phyloP scores from a whole-genome alignment of 1,284 basidiomycete species.

The Fomitiporia mediterranea region DNA sequence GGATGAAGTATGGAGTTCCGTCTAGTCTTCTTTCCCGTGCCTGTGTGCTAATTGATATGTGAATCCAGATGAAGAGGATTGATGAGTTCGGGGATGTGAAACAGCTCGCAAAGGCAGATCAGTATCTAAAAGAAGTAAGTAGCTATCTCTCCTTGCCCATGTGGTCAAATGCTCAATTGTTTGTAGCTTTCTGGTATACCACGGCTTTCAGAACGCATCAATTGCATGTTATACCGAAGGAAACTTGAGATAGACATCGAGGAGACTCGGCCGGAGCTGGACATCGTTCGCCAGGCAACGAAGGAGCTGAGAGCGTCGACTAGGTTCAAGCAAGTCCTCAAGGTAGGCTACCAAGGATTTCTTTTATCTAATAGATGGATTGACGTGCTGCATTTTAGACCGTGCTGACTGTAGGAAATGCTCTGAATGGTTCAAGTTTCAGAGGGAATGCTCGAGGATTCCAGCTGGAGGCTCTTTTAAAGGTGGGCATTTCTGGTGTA shows the following conservation, averaged over 20 bases:
- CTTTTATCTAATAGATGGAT: not conserved
- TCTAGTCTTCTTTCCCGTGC: not conserved
- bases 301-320: slow-evolving; percentile 66
- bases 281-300: slow-evolving; percentile 70
- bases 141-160: not conserved
- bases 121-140: slow-evolving; percentile 73
- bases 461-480: slow-evolving; percentile 73
- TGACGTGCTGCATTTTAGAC: slow-evolving; percentile 36
- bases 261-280: slow-evolving; percentile 80
- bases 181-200: slow-evolving; percentile 75
- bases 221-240: slow-evolving; percentile 79
- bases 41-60: not conserved
- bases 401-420: slow-evolving; percentile 77
- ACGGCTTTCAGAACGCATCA: slow-evolving; percentile 65
- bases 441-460: slow-evolving; percentile 83
- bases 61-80: slow-evolving; percentile 59
- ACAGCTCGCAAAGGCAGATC: slow-evolving; percentile 79
- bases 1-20: slow-evolving; percentile 57
- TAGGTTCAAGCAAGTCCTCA: slow-evolving; percentile 67
- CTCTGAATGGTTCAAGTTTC: slow-evolving; percentile 77
- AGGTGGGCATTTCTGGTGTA: slow-evolving; percentile 43
- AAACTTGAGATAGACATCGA: slow-evolving; percentile 80
- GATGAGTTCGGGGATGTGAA: slow-evolving; percentile 62
- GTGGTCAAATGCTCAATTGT: too few species aligned
- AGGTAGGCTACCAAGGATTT: slow-evolving; percentile 39